phyloP scores from a whole-genome alignment of 2,329 filamentous ascomycete species.

The Moelleriella libera region DNA sequence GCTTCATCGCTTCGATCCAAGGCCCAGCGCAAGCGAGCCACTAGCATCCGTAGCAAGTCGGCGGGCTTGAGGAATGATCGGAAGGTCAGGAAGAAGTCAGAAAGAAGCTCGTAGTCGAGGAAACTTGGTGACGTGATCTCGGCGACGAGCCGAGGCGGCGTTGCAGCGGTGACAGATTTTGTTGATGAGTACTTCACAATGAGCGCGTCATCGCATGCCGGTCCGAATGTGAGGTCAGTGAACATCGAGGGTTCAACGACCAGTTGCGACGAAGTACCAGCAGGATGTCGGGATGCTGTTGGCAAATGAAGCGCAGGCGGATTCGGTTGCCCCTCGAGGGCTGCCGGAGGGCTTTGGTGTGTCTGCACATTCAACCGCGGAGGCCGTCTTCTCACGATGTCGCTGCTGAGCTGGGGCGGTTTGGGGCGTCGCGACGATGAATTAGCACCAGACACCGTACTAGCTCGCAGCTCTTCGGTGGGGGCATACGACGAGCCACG shows the following conservation, averaged over 20 bases:
- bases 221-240: slow-evolving; percentile 65
- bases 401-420: not conserved
- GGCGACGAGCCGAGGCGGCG: slow-evolving; percentile 77
- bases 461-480: slow-evolving; percentile 55
- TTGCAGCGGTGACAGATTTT: slow-evolving; percentile 74
- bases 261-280: slow-evolving; percentile 32
- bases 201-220: slow-evolving; percentile 60
- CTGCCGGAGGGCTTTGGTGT: slow-evolving; percentile 14
- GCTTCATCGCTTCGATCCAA: slow-evolving; percentile 65
- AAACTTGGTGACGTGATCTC: slow-evolving; percentile 95
- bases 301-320: slow-evolving; percentile 23
- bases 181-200: slow-evolving; percentile 71
- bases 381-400: slow-evolving; percentile 18
- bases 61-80: slow-evolving; percentile 68
- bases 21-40: slow-evolving; percentile 80
- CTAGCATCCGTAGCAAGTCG: slow-evolving; percentile 68
- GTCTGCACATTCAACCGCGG: slow-evolving; percentile 23
- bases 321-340: not conserved
- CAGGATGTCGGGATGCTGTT: slow-evolving; percentile 24
- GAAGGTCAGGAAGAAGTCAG: slow-evolving; percentile 95
- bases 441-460: slow-evolving; percentile 35
- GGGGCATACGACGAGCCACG: slow-evolving; percentile 71
- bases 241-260: slow-evolving; percentile 65
- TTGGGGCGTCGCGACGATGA: slow-evolving; percentile 15
- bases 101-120: slow-evolving; percentile 90